Base-by-base conservation (phyloP, 257 asterid species). In the Rauvolfia tetraphylla region DNA sequence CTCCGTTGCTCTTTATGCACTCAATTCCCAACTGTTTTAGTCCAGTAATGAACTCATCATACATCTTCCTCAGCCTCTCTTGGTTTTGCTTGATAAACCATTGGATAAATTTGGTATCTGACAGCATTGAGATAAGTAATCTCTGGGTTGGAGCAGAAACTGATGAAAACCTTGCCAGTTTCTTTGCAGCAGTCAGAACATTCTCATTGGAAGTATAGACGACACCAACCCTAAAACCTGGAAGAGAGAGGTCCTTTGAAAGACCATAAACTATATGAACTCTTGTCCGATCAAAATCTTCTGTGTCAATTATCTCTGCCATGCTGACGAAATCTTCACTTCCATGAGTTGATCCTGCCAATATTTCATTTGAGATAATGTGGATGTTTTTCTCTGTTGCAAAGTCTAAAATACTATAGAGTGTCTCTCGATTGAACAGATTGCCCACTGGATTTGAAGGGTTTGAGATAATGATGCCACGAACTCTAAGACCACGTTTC, bases 371-470 rank as follows among this genome's bases (percentile, higher is more conserved):
- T 57, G 90, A 88, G 63, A 88, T 86, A 14, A 90, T 78, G 72
- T 90, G 95, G 71, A 90, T 85, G 75, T 86, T 88, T 78, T 88
- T 90, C 82, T 90, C 91, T 5, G 86, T 79, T 11, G 89, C 91
- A 11, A 90, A 90, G 79, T 86, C 95, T 67, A 90, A 68, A 46
- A 90, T 87, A 80, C 76, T 65, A 78, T 69, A 84, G 33, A 90
- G 88, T 15, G 81, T 81, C 65, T 90, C 91, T 25, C 88, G 81
- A 76, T 59, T 67, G 80, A 84, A 81, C 25, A 88, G 54, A 72
- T 81, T 83, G 18, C 95, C 95, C 39, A 88, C 91, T 3, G 92
- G 94, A 73, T 88, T 85, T 6, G 91, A 86, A 72, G 95, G 95
- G 83, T 88, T 88, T 1, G 93, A 86, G 14, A 90, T 79, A 53